Conservation (phyloP, 257 asterid genomes). For the Salvia splendens region DNA sequence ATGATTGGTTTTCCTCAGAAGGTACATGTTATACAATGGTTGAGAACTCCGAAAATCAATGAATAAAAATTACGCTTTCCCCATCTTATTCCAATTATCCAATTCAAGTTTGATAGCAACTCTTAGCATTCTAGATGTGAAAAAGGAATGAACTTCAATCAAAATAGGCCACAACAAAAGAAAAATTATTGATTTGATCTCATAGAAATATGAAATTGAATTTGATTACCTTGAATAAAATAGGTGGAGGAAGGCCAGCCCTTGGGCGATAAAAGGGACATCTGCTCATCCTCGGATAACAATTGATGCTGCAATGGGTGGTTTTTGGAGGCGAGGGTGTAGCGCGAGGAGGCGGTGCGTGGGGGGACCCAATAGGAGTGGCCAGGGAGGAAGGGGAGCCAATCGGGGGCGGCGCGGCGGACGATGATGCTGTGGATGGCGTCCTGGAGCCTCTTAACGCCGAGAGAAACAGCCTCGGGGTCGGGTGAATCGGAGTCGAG, state of each 20-base stretch:
- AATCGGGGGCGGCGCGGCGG: slow-evolving; percentile 61
- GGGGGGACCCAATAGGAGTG: slow-evolving; percentile 57
- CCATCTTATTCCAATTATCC: not conserved
- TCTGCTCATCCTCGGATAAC: slow-evolving; percentile 44
- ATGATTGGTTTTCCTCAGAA: not conserved
- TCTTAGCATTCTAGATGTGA: not conserved
- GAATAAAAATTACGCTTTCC: not conserved
- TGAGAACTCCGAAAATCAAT: not conserved
- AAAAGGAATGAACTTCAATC: not conserved
- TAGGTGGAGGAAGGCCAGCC: slow-evolving; percentile 60
- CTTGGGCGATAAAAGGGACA: slow-evolving; percentile 39
- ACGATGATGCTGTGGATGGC: slow-evolving; percentile 54
- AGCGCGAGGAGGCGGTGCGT: slow-evolving; percentile 14
- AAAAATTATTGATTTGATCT: too few relatives aligned
- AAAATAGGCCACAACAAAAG: not conserved
- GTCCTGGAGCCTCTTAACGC: slow-evolving; percentile 55
- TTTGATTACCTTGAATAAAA: slow-evolving; percentile 40
- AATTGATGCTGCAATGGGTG: slow-evolving; percentile 6
- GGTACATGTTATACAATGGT: too few relatives aligned
- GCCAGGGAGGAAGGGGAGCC: slow-evolving; percentile 64
- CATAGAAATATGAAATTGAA: not conserved
- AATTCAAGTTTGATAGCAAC: not conserved
- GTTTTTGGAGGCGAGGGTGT: slow-evolving; percentile 19
- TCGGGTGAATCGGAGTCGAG: slow-evolving; percentile 29
- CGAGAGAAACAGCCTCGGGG: not conserved